Evolutionary conservation across 192 early-diverging fungal genomes (phyloP), one percentile per base, ranked within the genome.

Genomic region (Pilaira anomala): DNA sequence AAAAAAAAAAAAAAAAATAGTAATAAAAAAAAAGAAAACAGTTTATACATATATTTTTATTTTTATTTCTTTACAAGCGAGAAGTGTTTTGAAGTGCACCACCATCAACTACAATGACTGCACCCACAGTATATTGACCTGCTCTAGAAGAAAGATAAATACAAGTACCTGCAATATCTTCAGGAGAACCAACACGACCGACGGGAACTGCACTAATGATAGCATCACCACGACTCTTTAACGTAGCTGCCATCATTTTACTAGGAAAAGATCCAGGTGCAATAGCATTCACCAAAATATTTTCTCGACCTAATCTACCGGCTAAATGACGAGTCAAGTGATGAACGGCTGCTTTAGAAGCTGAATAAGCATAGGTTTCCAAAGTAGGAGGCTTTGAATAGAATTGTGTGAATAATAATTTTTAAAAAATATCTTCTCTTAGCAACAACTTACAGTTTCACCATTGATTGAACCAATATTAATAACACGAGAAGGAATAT

Each of bases 121-220:
- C 65, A 13, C 65, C 71, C 24, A 45, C 57, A 13, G 65, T 73
- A 52, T 94, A 94, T 14, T 90, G 85, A 21, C 88, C 88, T 7
- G 89, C 94, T 7, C 79, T 65, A 30, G 84, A 86, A 9, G 86
- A 82, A 62, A 97, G 72, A 68, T 91, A 97, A 16, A 98, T 75
- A 39, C 84, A 83, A 1, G 91, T 77, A 18, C 88, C 95, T 30
- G 89, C 93, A 80, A 96, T 89, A 77, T 96, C 94, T 61, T 89
- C 83, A 6, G 91, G 78, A 21, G 69, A 67, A 2, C 94, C 94
- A 60, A 98, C 87, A 8, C 93, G 82, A 7, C 86, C 81, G 60
- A 90, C 54, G 9, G 92, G 91, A 45, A 88, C 72, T 44, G 52
- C 42, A 11, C 50, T 36, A 0, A 83, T 76, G 46, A 90, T 88